Base-by-base conservation (phyloP, 2,329 filamentous ascomycete genomes). In the Ophiostoma ulmi region DNA sequence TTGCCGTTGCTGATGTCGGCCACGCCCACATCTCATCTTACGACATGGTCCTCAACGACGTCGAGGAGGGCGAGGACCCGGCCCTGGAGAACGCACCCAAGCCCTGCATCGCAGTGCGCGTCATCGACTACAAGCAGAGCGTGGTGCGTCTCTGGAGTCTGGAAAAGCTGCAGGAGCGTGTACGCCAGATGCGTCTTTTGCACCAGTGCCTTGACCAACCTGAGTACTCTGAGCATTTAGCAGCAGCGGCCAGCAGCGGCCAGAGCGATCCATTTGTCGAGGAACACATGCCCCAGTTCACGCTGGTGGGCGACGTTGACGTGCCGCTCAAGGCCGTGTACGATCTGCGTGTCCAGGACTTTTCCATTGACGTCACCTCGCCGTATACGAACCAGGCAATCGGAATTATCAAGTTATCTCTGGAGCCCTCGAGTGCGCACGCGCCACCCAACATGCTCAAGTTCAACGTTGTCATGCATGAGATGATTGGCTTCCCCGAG, bases 381-480 rank as follows among this genome's bases (percentile, higher is more conserved):
- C 94, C 94, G 2, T 96, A 97, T 76, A 99, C 95, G 0, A 91
- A 90, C 36, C 93, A 93, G 75, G 92, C 93, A 10, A 88, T 98
- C 72, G 95, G 94, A 64, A 94, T 97, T 70, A 88, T 99, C 74
- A 92, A 93, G 76, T 83, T 99, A 52, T 94, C 94, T 0, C 82
- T 99, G 7, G 95, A 99, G 77, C 95, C 95, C 17, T 98, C 94
- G 0, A 94, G 93, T 67, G 94, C 94, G 1, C 90, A 96, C 76
- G 94, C 94, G 4, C 95, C 95, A 17, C 91, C 92, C 14, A 95
- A 92, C 72, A 97, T 92, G 2, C 83, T 98, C 71, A 99, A 98
- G 78, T 99, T 99, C 82, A 99, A 98, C 76, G 94, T 98, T 5
- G 94, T 98, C 41, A 97, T 99, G 92, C 94, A 97, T 77, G 93